These are phyloP conservation scores for Linaria vulgaris DNA, from an alignment of 257 asterid genomes.

Conservation along the genomic window DNA sequence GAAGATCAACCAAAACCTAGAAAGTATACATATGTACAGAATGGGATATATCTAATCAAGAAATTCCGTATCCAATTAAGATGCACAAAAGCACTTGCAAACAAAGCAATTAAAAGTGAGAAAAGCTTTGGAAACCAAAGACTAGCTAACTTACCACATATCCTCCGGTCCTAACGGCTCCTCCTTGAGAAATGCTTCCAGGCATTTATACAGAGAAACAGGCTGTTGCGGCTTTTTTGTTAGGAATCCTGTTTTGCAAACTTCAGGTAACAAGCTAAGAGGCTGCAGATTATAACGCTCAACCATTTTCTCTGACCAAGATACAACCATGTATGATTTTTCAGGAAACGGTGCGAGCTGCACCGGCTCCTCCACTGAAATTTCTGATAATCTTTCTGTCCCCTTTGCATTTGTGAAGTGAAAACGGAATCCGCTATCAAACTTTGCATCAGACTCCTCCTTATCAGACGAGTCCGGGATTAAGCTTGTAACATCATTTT, in stretches of 20 bases:
- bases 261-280: slow-evolving; percentile 67
- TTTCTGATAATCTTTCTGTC: slow-evolving; percentile 40
- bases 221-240: slow-evolving; percentile 72
- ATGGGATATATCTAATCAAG: slow-evolving; percentile 1
- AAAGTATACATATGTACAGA: slow-evolving; percentile 6
- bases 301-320: slow-evolving; percentile 69
- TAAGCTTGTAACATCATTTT: slow-evolving; percentile 31
- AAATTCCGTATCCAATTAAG: slow-evolving; percentile 3
- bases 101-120: slow-evolving; percentile 23
- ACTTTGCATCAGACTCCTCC: slow-evolving; percentile 38
- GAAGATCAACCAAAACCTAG: slow-evolving; percentile 4
- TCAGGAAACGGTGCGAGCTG: slow-evolving; percentile 39
- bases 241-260: slow-evolving; percentile 66
- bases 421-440: slow-evolving; percentile 55
- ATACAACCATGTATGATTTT: slow-evolving; percentile 60
- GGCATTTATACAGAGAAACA: slow-evolving; percentile 84
- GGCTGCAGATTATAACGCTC: slow-evolving; percentile 45
- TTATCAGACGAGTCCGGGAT: slow-evolving; percentile 38
- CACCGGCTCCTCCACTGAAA: slow-evolving; percentile 57
- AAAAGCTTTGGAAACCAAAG: slow-evolving; percentile 12
- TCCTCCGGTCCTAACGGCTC: slow-evolving; percentile 99
- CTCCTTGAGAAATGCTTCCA: slow-evolving; percentile 93
- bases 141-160: slow-evolving; percentile 83
- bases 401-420: slow-evolving; percentile 68
- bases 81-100: slow-evolving; percentile 1